Evolutionary conservation across 768 basidiomycete species (phyloP).

Genomic region (Suillus occidentalis): DNA sequence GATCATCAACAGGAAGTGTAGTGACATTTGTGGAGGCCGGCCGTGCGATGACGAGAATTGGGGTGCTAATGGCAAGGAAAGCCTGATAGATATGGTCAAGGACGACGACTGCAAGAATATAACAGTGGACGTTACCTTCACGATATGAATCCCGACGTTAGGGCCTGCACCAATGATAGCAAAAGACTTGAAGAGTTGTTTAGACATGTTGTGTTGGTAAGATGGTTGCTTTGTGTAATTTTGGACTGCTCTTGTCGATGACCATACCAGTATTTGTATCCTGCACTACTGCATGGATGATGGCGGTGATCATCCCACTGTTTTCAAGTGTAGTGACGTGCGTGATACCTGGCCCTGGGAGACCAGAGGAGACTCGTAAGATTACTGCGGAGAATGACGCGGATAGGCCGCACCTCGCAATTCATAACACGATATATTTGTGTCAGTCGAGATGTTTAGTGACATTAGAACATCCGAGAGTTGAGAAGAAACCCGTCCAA

Average conservation of each 20-base stretch:
- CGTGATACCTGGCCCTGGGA: background rate
- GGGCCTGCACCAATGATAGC: constrained; percentile 11
- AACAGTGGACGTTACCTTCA: constrained; percentile 3
- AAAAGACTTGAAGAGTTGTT: constrained; percentile 12
- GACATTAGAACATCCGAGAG: background rate
- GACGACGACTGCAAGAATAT: background rate
- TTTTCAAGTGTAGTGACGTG: background rate
- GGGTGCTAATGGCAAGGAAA: constrained; percentile 10
- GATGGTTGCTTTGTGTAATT: constrained; percentile 29
- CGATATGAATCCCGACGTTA: constrained; percentile 7
- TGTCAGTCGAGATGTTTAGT: background rate
- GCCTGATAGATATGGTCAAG: constrained; percentile 2
- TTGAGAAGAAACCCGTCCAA: background rate
- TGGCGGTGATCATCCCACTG: background rate
- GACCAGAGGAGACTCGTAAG: background rate
- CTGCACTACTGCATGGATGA: background rate
- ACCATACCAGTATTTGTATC: background rate
- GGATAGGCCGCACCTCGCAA: background rate
- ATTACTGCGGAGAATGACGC: background rate
- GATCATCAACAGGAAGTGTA: constrained; percentile 13
- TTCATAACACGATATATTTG: background rate
- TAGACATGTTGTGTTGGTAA: constrained; percentile 7
- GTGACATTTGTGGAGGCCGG: constrained; percentile 10
- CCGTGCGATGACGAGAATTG: constrained; percentile 10
- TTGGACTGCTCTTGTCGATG: background rate